Percentiles rank a stretch among this genome's conserved stretches.
Conservation (phyloP, 768 basidiomycete genomes). For the Rhodotorula paludigena region DNA sequence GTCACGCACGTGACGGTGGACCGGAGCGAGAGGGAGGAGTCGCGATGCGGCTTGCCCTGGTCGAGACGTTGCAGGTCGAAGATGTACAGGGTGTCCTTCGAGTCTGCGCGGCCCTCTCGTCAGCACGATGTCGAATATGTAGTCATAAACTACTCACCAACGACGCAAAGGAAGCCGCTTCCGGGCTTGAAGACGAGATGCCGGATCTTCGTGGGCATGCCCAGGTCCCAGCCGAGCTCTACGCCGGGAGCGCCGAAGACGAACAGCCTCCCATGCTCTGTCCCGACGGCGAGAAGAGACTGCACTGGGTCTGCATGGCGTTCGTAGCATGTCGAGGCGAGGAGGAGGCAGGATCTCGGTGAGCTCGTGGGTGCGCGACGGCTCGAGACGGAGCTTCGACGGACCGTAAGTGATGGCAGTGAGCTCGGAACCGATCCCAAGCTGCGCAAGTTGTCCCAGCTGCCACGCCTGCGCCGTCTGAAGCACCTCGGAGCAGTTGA, state of each 20-base stretch:
- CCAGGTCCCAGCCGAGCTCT: conserved; percentile 53
- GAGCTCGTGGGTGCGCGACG: background rate
- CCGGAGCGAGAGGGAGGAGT: conserved; percentile 36
- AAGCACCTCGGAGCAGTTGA: conserved; percentile 17
- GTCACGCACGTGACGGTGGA: conserved; percentile 31
- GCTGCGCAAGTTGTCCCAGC: conserved; percentile 14
- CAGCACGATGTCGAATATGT: background rate
- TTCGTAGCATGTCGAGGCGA: background rate
- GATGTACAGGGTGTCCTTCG: conserved; percentile 44
- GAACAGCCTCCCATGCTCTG: conserved; percentile 59
- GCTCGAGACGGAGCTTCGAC: background rate
- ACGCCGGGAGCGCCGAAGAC: conserved; percentile 68
- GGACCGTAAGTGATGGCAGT: conserved; percentile 28
- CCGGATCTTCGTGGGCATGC: conserved; percentile 53
- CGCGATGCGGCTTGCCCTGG: conserved; percentile 32
- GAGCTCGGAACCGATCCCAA: conserved; percentile 33
- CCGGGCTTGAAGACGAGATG: conserved; percentile 61
- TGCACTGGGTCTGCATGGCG: conserved; percentile 48
- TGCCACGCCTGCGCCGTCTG: conserved; percentile 2
- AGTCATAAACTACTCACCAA: conserved; percentile 53
- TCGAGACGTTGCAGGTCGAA: conserved; percentile 40
- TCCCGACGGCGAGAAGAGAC: conserved; percentile 54
- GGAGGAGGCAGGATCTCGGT: background rate
- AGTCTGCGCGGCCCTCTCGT: conserved; percentile 29
- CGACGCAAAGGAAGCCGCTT: conserved; percentile 57